phyloP scores from a whole-genome alignment of 768 basidiomycete species.

The Lactarius evosmus region DNA sequence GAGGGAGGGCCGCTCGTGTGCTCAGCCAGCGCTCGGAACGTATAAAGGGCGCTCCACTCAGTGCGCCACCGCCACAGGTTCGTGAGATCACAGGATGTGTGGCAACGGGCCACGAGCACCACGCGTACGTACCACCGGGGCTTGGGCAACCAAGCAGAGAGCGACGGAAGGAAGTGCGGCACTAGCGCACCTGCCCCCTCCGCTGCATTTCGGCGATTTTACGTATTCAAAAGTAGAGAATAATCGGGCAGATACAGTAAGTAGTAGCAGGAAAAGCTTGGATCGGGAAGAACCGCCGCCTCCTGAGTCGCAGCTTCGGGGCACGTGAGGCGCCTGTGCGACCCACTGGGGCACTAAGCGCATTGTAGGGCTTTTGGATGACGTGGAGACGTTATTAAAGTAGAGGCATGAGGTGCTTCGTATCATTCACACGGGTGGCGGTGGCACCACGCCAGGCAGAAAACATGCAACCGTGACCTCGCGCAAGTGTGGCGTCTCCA shows the following conservation, averaged over 20 bases:
- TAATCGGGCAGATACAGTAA: not conserved
- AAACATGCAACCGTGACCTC: not conserved
- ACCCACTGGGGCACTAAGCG: not conserved
- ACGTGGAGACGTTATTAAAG: not conserved
- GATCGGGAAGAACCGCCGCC: not conserved
- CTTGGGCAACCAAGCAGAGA: not conserved
- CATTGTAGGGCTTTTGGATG: not conserved
- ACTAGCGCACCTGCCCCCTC: not conserved
- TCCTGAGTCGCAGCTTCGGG: not conserved
- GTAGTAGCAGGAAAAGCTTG: not conserved
- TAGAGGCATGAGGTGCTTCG: not conserved
- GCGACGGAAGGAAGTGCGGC: not conserved
- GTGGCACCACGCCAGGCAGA: not conserved
- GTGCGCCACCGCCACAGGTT: not conserved
- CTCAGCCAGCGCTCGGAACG: not conserved
- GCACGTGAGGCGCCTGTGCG: not conserved
- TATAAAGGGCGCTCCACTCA: not conserved
- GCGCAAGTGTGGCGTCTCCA: not conserved
- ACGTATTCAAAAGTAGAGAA: not conserved
- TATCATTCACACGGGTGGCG: not conserved
- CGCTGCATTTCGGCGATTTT: not conserved
- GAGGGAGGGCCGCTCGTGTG: not conserved
- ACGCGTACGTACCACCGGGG: too few relatives aligned
- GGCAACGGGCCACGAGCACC: too few relatives aligned
- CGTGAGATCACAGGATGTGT: not conserved